These are phyloP conservation scores for Phytopythium cucurbitacearum DNA, from an alignment of 352 stramenopile species.

Conservation along the genomic window DNA sequence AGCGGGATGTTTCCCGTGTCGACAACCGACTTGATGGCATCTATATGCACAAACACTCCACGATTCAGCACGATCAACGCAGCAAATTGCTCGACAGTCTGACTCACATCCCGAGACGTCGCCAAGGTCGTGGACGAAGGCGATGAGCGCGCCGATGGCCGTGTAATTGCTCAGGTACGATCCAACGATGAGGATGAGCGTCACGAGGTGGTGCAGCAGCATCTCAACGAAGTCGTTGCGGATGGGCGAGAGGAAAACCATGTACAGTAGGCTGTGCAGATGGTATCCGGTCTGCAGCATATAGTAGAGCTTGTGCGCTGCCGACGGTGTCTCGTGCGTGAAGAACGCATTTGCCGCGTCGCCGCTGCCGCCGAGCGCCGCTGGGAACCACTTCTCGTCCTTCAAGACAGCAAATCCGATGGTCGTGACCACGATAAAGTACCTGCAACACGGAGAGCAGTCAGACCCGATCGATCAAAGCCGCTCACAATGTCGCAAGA, in stretches of 20 bases:
- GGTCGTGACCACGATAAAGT: constrained; percentile 23
- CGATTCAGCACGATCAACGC: constrained; percentile 7
- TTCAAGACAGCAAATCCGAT: constrained; percentile 38
- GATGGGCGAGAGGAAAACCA: constrained; percentile 50
- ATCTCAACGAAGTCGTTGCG: constrained; percentile 66
- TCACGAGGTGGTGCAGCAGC: constrained; percentile 50
- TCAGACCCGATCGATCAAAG: constrained; percentile 2
- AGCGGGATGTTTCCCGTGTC: constrained; percentile 29
- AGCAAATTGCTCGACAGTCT: neutral
- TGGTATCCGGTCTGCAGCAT: constrained; percentile 57
- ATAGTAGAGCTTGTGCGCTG: constrained; percentile 40
- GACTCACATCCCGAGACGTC: constrained; percentile 49
- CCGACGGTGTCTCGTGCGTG: constrained; percentile 22
- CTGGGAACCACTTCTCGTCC: constrained; percentile 44
- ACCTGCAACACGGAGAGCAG: constrained; percentile 10
- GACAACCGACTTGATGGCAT: constrained; percentile 35
- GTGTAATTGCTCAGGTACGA: constrained; percentile 55
- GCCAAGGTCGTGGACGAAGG: constrained; percentile 49
- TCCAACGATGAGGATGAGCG: constrained; percentile 47
- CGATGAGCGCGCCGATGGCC: constrained; percentile 35
- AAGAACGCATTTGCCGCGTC: constrained; percentile 24
- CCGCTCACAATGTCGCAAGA: neutral
- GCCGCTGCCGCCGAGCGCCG: constrained; percentile 31
- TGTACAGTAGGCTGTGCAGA: constrained; percentile 48
- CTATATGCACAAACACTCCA: constrained; percentile 10